Conservation (phyloP, 129 eudicot genomes). For the Gnaphalium uliginosum region DNA sequence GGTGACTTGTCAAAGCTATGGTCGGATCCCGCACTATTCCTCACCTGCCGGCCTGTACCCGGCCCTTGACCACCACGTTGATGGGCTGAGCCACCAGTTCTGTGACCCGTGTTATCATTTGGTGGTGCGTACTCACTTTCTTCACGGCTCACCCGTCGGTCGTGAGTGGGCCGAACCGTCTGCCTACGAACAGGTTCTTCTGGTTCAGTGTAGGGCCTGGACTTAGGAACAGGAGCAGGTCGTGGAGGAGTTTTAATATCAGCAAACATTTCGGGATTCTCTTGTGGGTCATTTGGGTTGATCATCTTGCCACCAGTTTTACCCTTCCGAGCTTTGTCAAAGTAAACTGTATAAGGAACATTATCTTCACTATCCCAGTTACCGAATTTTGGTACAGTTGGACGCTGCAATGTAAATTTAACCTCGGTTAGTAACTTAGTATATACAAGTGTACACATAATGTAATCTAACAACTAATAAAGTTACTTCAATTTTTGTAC, state of each 20-base stretch:
- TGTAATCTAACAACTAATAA: background rate
- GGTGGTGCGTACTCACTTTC: conserved; percentile 52
- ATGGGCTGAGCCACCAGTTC: conserved; percentile 43
- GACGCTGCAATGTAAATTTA: conserved; percentile 43
- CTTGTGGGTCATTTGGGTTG: conserved; percentile 89
- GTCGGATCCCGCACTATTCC: conserved; percentile 61
- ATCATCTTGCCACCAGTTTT: conserved; percentile 73
- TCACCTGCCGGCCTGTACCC: conserved; percentile 51
- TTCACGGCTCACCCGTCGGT: conserved; percentile 46
- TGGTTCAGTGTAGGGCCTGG: conserved; percentile 36
- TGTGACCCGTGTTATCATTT: conserved; percentile 37
- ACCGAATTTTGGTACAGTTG: conserved; percentile 85
- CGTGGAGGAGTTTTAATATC: conserved; percentile 30
- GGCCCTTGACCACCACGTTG: conserved; percentile 60
- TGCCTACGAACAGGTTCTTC: conserved; percentile 43
- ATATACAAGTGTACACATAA: background rate
- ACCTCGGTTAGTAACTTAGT: background rate
- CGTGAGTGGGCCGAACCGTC: conserved; percentile 39
- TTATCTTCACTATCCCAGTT: conserved; percentile 78
- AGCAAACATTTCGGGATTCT: conserved; percentile 69
- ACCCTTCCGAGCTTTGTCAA: conserved; percentile 76
- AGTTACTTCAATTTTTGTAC: background rate
- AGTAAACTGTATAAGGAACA: conserved; percentile 78
- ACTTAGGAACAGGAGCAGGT: conserved; percentile 36
- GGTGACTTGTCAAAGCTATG: conserved; percentile 77